A percentile compares a stretch with the other conserved stretches of the same genome.
phyloP scores from a whole-genome alignment of 306 rosid genomes.

The Herpetospermum pedunculosum region DNA sequence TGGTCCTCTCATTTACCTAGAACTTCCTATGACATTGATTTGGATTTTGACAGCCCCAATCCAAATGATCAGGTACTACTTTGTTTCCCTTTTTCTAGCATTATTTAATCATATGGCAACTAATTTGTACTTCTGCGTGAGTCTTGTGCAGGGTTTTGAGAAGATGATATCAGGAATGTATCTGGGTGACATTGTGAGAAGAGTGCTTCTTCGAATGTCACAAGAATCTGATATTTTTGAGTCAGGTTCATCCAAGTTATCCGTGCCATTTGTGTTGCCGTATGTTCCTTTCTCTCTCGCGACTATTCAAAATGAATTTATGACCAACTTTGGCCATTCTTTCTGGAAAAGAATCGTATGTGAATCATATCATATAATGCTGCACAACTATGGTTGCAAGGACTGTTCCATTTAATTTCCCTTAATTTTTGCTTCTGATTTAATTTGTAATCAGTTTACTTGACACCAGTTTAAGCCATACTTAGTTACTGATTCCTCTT shows the following conservation, averaged over 20 bases:
- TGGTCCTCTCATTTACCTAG: conserved; percentile 93
- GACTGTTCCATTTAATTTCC: background rate
- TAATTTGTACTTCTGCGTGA: conserved; percentile 14
- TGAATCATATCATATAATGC: background rate
- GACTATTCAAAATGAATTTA: background rate
- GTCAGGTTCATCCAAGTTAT: conserved; percentile 46
- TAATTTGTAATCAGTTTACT: background rate
- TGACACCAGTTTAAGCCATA: background rate
- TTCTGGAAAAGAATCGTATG: background rate
- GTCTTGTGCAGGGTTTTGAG: conserved; percentile 71
- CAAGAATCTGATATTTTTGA: conserved; percentile 58
- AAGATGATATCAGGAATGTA: conserved; percentile 97
- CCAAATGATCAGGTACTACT: conserved; percentile 75
- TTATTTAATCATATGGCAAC: background rate
- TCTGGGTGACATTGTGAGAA: conserved; percentile 83
- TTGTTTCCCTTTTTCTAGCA: background rate
- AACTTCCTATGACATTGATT: conserved; percentile 65
- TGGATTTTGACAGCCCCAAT: conserved; percentile 85
- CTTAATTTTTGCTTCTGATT: background rate
- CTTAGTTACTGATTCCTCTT: background rate
- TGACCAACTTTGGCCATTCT: background rate
- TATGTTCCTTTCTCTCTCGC: conserved; percentile 13
- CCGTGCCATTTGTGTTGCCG: conserved; percentile 57
- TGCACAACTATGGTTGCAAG: background rate
- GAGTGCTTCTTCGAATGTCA: conserved; percentile 74